phyloP scores from a whole-genome alignment of 306 rosid species.

The Morella rubra region DNA sequence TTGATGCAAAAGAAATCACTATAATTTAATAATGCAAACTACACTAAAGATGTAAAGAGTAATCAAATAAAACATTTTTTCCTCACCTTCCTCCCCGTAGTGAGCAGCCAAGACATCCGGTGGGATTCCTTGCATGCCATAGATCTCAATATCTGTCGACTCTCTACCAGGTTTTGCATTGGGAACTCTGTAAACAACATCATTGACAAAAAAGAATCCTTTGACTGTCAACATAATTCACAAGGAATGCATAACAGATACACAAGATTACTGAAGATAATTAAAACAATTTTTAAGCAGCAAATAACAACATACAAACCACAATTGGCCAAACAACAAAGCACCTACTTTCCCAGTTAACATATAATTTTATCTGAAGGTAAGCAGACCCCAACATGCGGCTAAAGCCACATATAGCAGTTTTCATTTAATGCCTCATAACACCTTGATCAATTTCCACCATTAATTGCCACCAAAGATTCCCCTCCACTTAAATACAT shows the following conservation, averaged over 20 bases:
- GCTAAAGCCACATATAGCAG: neutral
- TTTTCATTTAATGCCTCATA: neutral
- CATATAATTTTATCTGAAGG: neutral
- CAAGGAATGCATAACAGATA: neutral
- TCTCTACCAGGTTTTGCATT: conserved; percentile 94
- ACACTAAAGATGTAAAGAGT: neutral
- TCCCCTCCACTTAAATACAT: neutral
- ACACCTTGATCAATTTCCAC: neutral
- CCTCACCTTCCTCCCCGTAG: conserved; percentile 90
- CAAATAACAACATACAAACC: neutral
- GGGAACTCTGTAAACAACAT: conserved; percentile 63
- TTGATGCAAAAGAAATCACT: neutral
- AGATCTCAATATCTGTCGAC: conserved; percentile 89
- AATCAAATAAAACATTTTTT: neutral
- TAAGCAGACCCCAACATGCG: neutral
- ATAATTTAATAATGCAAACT: neutral
- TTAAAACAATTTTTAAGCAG: neutral
- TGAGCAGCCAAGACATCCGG: conserved; percentile 88
- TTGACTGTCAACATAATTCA: neutral
- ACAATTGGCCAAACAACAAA: neutral
- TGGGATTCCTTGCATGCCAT: conserved; percentile 99
- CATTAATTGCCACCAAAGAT: neutral
- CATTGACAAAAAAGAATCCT: conserved; percentile 1
- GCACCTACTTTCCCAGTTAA: neutral
- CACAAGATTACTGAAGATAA: neutral